Evolutionary conservation across 148 eudicot species (phyloP), one percentile per base, ranked within the genome.

Genomic region (Agrostemma githago): DNA sequence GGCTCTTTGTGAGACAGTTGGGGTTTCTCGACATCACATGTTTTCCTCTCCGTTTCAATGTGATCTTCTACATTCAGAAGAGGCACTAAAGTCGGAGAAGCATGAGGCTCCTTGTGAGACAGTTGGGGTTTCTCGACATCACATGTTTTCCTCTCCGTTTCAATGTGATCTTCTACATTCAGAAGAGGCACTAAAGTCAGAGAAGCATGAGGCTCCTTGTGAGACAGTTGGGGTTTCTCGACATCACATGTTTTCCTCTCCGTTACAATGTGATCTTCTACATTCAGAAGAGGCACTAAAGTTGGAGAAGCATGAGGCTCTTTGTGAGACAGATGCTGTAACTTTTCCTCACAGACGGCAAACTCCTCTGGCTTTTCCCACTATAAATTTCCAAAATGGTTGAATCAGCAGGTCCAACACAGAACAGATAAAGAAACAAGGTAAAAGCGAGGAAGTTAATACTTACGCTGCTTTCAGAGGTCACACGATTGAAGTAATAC

Each of bases 321-420:
- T 79, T 64, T 72, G 43, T 46, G 7, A 79, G 82, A 70, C 43
- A 63, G 53, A 61, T 39, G 73, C 19, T 77, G 84, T 76, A 77
- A 71, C 70, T 73, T 82, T 66, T 64, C 80, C 82, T 92, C 96
- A 82, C 82, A 83, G 12, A 80, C 54, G 65, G 83, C 77, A 70
- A 87, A 92, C 73, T 89, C 93, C 77, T 82, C 84, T 15, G 97
- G 97, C 77, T 92, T 89, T 81, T 88, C 95, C 97, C 97, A 92
- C 97, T 89, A 79, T 65, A 71, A 62, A 75, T 57, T 48, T 72
- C 78, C 66, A 70, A 38, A 76, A 51, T 76, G 12, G 60, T 78
- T 71, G 11, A 58, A 12, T 21, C 44, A 72, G 41, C 17, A 43
- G 14, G 37, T 39, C 9, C 40, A 68, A 67, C 59, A 42, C 37